Percentiles rank a stretch among this genome's conserved stretches.
Conservation (phyloP, 2,329 filamentous ascomycete genomes). For the Cladosporium sp. region DNA sequence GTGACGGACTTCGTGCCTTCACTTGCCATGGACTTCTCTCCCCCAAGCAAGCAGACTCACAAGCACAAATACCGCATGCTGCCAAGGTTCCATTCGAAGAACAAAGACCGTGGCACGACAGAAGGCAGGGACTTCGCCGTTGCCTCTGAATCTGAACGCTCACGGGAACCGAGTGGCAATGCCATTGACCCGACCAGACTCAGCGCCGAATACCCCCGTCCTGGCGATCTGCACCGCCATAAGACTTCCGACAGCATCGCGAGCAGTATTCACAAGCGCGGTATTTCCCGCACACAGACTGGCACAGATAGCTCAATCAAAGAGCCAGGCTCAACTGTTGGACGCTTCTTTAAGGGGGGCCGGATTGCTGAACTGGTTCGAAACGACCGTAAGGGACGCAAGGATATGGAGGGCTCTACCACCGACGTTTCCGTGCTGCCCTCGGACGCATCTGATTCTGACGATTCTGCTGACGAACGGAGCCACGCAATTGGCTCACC, state of each 20-base stretch:
- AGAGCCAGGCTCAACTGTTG: slow-evolving; percentile 50
- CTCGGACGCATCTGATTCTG: slow-evolving; percentile 44
- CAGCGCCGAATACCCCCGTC: slow-evolving; percentile 32
- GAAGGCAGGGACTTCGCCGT: slow-evolving; percentile 28
- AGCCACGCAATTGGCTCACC: slow-evolving; percentile 6
- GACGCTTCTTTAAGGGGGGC: slow-evolving; percentile 71
- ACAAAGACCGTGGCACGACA: slow-evolving; percentile 27
- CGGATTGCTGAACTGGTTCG: slow-evolving; percentile 67
- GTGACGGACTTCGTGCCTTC: slow-evolving; percentile 27
- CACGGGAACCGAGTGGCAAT: slow-evolving; percentile 23
- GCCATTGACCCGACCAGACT: slow-evolving; percentile 19
- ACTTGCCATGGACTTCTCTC: slow-evolving; percentile 32
- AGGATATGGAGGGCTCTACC: slow-evolving; percentile 45
- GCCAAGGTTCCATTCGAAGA: slow-evolving; percentile 36
- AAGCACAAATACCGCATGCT: slow-evolving; percentile 35
- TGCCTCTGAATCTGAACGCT: slow-evolving; percentile 8
- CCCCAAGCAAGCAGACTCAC: slow-evolving; percentile 20
- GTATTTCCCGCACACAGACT: slow-evolving; percentile 4
- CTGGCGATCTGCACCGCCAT: slow-evolving; percentile 22
- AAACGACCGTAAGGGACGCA: slow-evolving; percentile 31
- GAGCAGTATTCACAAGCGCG: slow-evolving; percentile 33
- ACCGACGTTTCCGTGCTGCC: slow-evolving; percentile 44
- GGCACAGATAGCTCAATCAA: slow-evolving; percentile 18
- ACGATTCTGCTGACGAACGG: slow-evolving; percentile 31
- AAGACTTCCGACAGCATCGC: slow-evolving; percentile 45